A percentile compares a stretch with the other conserved stretches of the same genome.
Evolutionary conservation across 495 filamentous ascomycete genomes (phyloP).

Genomic region (Neurospora intermedia): DNA sequence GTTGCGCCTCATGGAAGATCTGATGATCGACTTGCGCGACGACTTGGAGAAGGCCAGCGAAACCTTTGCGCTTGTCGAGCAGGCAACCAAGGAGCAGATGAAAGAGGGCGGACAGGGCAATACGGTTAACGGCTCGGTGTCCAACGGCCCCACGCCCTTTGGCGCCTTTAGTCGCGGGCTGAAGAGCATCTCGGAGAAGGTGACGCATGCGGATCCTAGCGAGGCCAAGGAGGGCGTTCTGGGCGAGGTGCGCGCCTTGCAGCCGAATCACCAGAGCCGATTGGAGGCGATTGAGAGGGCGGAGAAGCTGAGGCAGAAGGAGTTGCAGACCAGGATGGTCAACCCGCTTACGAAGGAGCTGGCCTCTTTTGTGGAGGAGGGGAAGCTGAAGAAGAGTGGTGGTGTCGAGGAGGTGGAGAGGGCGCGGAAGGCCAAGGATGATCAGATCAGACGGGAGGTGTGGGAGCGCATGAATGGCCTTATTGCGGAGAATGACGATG

Average conservation of each 20-base stretch:
- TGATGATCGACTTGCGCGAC: constrained; percentile 82
- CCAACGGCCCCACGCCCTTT: constrained; percentile 30
- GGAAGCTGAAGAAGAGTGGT: constrained; percentile 87
- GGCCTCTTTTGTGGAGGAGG: constrained; percentile 78
- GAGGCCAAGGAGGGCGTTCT: constrained; percentile 84
- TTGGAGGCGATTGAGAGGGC: constrained; percentile 93
- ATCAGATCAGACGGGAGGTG: constrained; percentile 72
- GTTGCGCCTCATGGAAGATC: constrained; percentile 86
- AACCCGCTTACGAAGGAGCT: constrained; percentile 86
- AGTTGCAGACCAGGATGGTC: constrained; percentile 64
- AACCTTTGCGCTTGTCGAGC: constrained; percentile 89
- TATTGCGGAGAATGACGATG: constrained; percentile 17
- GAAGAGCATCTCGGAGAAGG: constrained; percentile 42
- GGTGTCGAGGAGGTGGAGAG: constrained; percentile 91
- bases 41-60: constrained; percentile 89
- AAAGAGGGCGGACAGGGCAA: constrained; percentile 46
- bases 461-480: constrained; percentile 60
- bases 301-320: constrained; percentile 77
- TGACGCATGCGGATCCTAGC: constrained; percentile 51
- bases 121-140: constrained; percentile 24
- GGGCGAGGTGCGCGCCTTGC: constrained; percentile 85
- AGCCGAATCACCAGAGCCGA: constrained; percentile 87
- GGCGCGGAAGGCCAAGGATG: constrained; percentile 73
- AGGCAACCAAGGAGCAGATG: constrained; percentile 92
- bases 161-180: constrained; percentile 49